Conservation (phyloP, 1,284 basidiomycete species). For the Pseudozyma sp. region DNA sequence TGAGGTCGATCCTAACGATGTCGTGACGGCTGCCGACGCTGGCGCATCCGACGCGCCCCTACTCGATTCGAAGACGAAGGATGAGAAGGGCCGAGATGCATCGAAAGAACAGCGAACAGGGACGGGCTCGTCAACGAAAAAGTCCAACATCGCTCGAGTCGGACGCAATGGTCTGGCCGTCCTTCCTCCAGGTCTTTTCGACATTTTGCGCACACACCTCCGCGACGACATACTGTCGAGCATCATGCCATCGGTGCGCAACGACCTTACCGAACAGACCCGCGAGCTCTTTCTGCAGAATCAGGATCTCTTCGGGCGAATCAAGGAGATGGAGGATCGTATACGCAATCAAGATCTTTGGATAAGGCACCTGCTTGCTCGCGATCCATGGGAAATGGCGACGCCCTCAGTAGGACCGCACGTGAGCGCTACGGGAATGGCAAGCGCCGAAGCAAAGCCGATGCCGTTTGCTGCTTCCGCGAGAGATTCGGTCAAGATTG, state of each 20-base stretch:
- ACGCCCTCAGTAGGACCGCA: slow-evolving; percentile 23
- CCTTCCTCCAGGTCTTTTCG: slow-evolving; percentile 45
- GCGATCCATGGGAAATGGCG: slow-evolving; percentile 24
- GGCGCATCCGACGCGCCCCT: slow-evolving; percentile 3
- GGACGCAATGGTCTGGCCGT: slow-evolving; percentile 53
- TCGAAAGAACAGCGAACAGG: background rate
- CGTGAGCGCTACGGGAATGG: slow-evolving; percentile 8
- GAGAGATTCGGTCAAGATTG: slow-evolving; percentile 10
- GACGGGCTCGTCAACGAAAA: slow-evolving; percentile 12
- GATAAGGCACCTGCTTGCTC: slow-evolving; percentile 43
- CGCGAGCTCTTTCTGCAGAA: slow-evolving; percentile 51
- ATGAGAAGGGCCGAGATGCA: slow-evolving; percentile 1
- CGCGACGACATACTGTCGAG: slow-evolving; percentile 45
- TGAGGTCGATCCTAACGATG: background rate
- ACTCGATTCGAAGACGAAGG: slow-evolving; percentile 14
- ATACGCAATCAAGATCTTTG: slow-evolving; percentile 47
- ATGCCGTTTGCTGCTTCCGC: slow-evolving; percentile 6
- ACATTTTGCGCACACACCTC: slow-evolving; percentile 47
- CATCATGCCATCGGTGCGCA: slow-evolving; percentile 49
- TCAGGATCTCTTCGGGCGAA: slow-evolving; percentile 41
- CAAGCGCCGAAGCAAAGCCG: slow-evolving; percentile 14
- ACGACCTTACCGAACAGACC: slow-evolving; percentile 48
- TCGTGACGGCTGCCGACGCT: slow-evolving; percentile 16
- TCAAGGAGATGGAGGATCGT: slow-evolving; percentile 48
- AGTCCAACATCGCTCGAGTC: slow-evolving; percentile 41